Evolutionary conservation across 2,329 filamentous ascomycete genomes (phyloP).

Genomic region (Myriangium duriaei): DNA sequence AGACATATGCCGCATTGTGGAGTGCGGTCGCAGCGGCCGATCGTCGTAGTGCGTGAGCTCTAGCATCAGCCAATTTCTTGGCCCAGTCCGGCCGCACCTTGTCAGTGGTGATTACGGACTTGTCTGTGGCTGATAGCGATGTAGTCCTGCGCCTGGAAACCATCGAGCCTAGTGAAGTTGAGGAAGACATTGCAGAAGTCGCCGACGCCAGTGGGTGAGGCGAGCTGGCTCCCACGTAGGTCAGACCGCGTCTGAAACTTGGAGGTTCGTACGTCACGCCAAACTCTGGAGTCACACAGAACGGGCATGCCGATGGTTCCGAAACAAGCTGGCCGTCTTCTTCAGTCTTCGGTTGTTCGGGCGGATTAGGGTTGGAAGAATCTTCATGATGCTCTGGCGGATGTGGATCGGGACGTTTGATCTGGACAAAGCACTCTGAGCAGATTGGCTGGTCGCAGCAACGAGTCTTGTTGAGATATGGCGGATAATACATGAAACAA

Average conservation of each 20-base stretch:
- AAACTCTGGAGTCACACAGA: conserved; percentile 89
- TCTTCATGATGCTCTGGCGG: conserved; percentile 60
- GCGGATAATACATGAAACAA: conserved; percentile 91
- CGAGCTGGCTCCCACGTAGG: conserved; percentile 42
- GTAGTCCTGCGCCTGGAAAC: conserved; percentile 46
- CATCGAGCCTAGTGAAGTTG: conserved; percentile 52
- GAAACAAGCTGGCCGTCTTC: conserved; percentile 61
- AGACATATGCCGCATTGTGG: conserved; percentile 87
- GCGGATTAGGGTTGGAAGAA: conserved; percentile 19
- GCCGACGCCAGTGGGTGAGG: conserved; percentile 40
- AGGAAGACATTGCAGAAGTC: conserved; percentile 70
- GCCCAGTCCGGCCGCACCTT: conserved; percentile 89
- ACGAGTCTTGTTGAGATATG: conserved; percentile 83
- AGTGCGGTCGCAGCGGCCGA: conserved; percentile 88
- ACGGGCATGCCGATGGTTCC: conserved; percentile 83
- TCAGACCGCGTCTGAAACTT: conserved; percentile 71
- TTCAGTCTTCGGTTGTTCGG: conserved; percentile 24
- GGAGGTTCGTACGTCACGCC: conserved; percentile 91
- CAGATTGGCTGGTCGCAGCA: conserved; percentile 96
- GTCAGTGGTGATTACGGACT: conserved; percentile 84
- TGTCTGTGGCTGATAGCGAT: conserved; percentile 68
- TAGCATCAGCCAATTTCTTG: conserved; percentile 72
- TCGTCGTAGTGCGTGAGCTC: conserved; percentile 70
- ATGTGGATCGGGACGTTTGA: conserved; percentile 86
- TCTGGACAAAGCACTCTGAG: conserved; percentile 97